These are phyloP conservation scores for Citeromyces hawaiiensis DNA, from an alignment of 1,139 yeast species.

Conservation along the genomic window DNA sequence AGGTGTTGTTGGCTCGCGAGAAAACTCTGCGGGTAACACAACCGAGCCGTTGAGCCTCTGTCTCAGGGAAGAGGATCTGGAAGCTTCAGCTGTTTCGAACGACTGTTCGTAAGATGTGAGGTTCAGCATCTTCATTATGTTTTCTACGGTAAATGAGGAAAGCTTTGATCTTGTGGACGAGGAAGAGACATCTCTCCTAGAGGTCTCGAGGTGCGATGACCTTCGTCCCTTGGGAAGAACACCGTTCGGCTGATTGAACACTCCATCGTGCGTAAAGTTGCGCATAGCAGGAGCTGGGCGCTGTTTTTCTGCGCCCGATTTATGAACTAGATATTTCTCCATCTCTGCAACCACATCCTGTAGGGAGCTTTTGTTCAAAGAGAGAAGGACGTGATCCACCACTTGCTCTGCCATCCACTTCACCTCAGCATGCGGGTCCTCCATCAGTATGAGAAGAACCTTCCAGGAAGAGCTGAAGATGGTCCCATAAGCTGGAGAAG, in stretches of 20 bases:
- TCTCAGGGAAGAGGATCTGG: background rate
- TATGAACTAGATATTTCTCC: slow-evolving; percentile 49
- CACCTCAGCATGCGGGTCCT: slow-evolving; percentile 84
- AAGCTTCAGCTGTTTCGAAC: background rate
- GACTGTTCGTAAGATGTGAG: background rate
- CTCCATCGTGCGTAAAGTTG: background rate
- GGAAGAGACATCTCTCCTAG: background rate
- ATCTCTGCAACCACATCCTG: slow-evolving; percentile 50
- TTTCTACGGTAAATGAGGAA: background rate
- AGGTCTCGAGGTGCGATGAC: background rate
- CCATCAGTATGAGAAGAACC: slow-evolving; percentile 63
- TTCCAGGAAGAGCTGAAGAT: slow-evolving; percentile 86
- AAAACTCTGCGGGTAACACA: background rate
- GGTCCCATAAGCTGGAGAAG: slow-evolving; percentile 72
- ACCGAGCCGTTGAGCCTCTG: background rate
- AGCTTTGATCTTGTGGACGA: background rate
- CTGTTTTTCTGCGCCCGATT: slow-evolving; percentile 12
- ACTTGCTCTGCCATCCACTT: slow-evolving; percentile 60
- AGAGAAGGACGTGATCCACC: slow-evolving; percentile 60
- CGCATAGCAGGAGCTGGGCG: background rate
- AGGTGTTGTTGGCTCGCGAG: slow-evolving; percentile 34
- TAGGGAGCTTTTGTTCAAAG: slow-evolving; percentile 49
- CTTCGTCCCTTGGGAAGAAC: background rate
- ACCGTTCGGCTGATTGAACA: background rate
- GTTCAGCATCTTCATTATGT: slow-evolving; percentile 1